These are phyloP conservation scores for Xylaria curta DNA, from an alignment of 495 filamentous ascomycete species.

Conservation along the genomic window DNA sequence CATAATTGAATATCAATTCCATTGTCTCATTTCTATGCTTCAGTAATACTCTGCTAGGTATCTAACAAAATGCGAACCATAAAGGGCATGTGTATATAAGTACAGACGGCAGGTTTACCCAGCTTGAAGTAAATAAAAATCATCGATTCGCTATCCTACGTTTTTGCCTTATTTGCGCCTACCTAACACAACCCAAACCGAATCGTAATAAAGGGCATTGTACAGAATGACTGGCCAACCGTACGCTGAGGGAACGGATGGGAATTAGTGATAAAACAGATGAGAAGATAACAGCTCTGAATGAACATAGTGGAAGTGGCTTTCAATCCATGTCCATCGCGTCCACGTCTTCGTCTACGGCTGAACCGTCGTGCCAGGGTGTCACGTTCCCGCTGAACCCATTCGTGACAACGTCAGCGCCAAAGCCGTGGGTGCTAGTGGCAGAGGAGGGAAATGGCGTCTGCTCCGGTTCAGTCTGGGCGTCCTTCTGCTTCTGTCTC, in stretches of 20 bases:
- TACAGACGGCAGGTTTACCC: not conserved
- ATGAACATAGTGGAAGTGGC: not conserved
- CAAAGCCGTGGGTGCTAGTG: not conserved
- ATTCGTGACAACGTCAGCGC: not conserved
- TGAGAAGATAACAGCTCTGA: not conserved
- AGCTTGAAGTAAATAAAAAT: not conserved
- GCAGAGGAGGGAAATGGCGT: not conserved
- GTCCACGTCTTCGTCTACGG: conserved; percentile 58
- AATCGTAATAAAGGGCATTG: not conserved
- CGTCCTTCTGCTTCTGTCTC: conserved; percentile 52
- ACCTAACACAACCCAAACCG: not conserved
- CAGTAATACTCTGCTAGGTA: not conserved
- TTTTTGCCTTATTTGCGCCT: conserved; percentile 12
- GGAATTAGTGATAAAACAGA: not conserved
- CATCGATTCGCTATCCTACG: not conserved
- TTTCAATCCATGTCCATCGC: conserved; percentile 74
- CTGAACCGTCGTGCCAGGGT: not conserved
- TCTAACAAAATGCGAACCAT: not conserved
- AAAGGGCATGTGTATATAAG: not conserved
- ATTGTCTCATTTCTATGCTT: not conserved
- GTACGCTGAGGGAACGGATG: not conserved
- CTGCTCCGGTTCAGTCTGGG: conserved; percentile 23
- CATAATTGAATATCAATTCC: not conserved
- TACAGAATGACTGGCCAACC: not conserved
- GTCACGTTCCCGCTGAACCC: not conserved